A percentile compares a stretch with the other conserved stretches of the same genome.
These are phyloP conservation scores for Gentiana macrophylla DNA, from an alignment of 257 asterid species.

Conservation along the genomic window DNA sequence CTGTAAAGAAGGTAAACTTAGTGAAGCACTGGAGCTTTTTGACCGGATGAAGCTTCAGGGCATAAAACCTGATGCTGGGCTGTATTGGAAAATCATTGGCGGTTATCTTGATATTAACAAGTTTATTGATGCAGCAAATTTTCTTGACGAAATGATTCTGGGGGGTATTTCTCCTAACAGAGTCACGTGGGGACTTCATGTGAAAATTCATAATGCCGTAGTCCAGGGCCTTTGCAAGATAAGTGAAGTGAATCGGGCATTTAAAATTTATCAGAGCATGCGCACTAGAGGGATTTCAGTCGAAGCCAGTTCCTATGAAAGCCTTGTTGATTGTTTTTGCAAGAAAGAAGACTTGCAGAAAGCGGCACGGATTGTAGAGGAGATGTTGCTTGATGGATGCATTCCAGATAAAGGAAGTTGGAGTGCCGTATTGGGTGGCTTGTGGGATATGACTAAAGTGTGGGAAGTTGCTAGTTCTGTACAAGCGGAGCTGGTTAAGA, in stretches of 20 bases:
- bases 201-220: slow-evolving; percentile 61
- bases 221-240: slow-evolving; percentile 46
- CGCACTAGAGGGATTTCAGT: slow-evolving; percentile 71
- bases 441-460: slow-evolving; percentile 59
- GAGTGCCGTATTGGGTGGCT: slow-evolving; percentile 43
- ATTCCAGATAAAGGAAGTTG: slow-evolving; percentile 53
- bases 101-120: slow-evolving; percentile 49
- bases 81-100: slow-evolving; percentile 57
- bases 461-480: slow-evolving; percentile 48
- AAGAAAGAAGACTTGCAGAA: slow-evolving; percentile 56
- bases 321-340: slow-evolving; percentile 41
- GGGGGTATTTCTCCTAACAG: slow-evolving; percentile 70
- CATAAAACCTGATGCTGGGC: slow-evolving; percentile 82
- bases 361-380: slow-evolving; percentile 56
- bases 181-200: slow-evolving; percentile 83
- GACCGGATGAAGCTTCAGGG: slow-evolving; percentile 91
- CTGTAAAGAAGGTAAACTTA: slow-evolving; percentile 48
- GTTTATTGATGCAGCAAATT: slow-evolving; percentile 70
- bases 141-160: slow-evolving; percentile 83
- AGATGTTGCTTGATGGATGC: slow-evolving; percentile 82
- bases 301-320: slow-evolving; percentile 46
- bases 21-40: slow-evolving; percentile 66
- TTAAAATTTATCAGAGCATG: slow-evolving; percentile 52
- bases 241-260: slow-evolving; percentile 49
- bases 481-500: slow-evolving; percentile 23